Conservation (phyloP, 2,329 filamentous ascomycete species). For the Colletotrichum sp. region DNA sequence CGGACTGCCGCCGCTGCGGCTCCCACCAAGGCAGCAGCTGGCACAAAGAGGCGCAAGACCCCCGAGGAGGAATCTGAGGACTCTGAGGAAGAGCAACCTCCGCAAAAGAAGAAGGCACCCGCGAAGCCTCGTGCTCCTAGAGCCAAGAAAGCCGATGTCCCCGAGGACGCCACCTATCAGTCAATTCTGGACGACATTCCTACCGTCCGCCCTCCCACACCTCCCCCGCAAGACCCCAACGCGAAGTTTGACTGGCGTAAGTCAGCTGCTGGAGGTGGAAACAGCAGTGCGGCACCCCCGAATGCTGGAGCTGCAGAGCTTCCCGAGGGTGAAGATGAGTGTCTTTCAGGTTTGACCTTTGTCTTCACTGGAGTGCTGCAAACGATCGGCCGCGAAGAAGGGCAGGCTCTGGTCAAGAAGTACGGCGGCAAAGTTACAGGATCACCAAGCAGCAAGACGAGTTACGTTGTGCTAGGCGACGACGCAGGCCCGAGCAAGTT, state of each 20-base stretch:
- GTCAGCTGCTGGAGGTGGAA: conserved; percentile 59
- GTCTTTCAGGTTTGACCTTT: conserved; percentile 86
- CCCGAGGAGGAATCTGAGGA: conserved; percentile 59
- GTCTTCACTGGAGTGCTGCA: conserved; percentile 93
- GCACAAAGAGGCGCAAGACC: conserved; percentile 63
- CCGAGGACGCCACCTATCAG: conserved; percentile 76
- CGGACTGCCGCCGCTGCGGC: conserved; percentile 26
- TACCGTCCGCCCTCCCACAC: conserved; percentile 81
- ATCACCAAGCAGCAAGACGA: conserved; percentile 90
- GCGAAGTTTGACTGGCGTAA: conserved; percentile 84
- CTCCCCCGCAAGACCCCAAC: conserved; percentile 73
- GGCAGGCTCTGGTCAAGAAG: conserved; percentile 83
- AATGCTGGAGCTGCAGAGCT: conserved; percentile 71
- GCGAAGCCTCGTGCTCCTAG: conserved; percentile 64
- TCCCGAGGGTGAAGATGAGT: conserved; percentile 86
- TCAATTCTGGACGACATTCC: conserved; percentile 89
- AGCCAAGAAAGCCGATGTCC: conserved; percentile 68
- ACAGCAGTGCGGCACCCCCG: conserved; percentile 64
- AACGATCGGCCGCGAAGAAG: conserved; percentile 83
- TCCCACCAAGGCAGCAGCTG: conserved; percentile 31
- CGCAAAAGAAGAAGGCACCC: conserved; percentile 62
- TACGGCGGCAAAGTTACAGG: conserved; percentile 91
- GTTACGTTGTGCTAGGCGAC: conserved; percentile 86
- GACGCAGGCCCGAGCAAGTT: conserved; percentile 96
- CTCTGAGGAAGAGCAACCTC: conserved; percentile 61